These are phyloP conservation scores for Phaeophleospora eucalypticola DNA, from an alignment of 2,329 filamentous ascomycete species.

Conservation along the genomic window DNA sequence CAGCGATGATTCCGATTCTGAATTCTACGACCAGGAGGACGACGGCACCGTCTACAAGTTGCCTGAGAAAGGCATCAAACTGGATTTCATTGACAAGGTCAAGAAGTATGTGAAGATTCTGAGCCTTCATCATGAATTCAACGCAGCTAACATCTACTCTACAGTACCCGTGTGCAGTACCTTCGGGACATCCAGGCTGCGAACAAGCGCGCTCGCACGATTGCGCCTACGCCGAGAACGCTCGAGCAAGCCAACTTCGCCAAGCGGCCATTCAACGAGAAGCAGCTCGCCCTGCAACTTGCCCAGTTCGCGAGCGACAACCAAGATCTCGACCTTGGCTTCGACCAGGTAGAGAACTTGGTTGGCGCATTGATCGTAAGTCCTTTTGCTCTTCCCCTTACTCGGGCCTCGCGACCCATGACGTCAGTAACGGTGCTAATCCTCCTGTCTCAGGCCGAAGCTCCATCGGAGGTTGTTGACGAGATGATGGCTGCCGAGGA, in stretches of 20 bases:
- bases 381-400: slow-evolving; percentile 27
- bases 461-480: slow-evolving; percentile 39
- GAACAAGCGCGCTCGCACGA: slow-evolving; percentile 15
- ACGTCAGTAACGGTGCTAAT: slow-evolving; percentile 27
- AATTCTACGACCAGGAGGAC: slow-evolving; percentile 39
- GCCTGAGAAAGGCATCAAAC: slow-evolving; percentile 45
- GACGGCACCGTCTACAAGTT: slow-evolving; percentile 41
- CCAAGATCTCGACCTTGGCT: slow-evolving; percentile 46
- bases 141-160: slow-evolving; percentile 7
- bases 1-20: slow-evolving; percentile 42
- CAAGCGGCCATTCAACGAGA: slow-evolving; percentile 54
- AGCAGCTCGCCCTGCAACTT: slow-evolving; percentile 64
- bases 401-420: slow-evolving; percentile 11
- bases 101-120: slow-evolving; percentile 39
- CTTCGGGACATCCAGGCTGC: slow-evolving; percentile 18
- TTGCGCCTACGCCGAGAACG: slow-evolving; percentile 6
- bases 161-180: slow-evolving; percentile 23
- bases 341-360: slow-evolving; percentile 47
- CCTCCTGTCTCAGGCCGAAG: slow-evolving; percentile 37
- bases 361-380: slow-evolving; percentile 61
- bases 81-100: slow-evolving; percentile 60
- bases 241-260: slow-evolving; percentile 38
- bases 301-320: slow-evolving; percentile 53
- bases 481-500: slow-evolving; percentile 34
- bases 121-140: neutral